Base-by-base conservation (phyloP, 768 basidiomycete genomes). In the Russula dissimulans region DNA sequence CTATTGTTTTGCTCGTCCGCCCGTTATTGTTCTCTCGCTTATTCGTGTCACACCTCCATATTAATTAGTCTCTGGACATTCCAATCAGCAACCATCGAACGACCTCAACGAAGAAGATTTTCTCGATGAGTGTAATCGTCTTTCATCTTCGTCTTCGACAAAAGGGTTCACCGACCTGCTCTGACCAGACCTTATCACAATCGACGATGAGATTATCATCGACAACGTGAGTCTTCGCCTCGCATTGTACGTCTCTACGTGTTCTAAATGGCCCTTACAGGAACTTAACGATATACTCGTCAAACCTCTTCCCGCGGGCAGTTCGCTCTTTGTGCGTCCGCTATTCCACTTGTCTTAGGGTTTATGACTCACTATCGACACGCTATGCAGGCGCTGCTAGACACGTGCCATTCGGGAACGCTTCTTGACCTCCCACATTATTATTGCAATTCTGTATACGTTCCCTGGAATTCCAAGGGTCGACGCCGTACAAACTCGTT, bases 351-450 rank as follows among this genome's bases (percentile, higher is more conserved):
- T 14, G 51, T n/a, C 26, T 38, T 22, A 29, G 26, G 11, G 2
- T 39, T 46, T 48, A 38, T 54, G 18, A 54, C 22, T 17, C 34
- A 36, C 7, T 36, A 36, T 36, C 1, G 34, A 36, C 14, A 14
- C 34, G 5, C 44, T 14, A 32, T 45, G 12, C 39, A 65, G 66
- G 64, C 66, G 1, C 22, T 69, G n/a, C 56, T 69, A 29, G 68
- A 69, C 36, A 56, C 63, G 0, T 68, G 67, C 18, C 66, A 68
- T 32, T 68, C 67, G 0, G 68, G 63, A 1, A 68, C 68, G 1
- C 44, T 68, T 17, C 52, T 68, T 0, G 66, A 69, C 29, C 58
- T 69, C 7, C 63, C 62, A 0, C 68, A 68, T 42, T 66, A 65
- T 44, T 31, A 60, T 7, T 68, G 68, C 54, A 65, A 69, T 38